phyloP scores from a whole-genome alignment of 805 yeast species.

The Yarrowia bubula region DNA sequence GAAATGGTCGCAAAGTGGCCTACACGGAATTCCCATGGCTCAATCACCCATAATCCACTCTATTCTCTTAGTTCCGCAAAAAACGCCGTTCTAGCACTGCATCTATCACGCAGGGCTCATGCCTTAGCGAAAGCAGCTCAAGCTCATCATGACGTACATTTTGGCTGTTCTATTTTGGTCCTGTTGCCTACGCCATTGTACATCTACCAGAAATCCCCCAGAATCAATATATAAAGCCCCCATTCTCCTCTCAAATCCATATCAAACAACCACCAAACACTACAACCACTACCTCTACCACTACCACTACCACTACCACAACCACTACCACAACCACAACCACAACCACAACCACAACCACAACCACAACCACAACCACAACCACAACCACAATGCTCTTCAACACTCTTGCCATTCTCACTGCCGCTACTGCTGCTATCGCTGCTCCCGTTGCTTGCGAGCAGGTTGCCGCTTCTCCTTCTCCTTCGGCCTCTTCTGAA shows the following conservation, averaged over 20 bases:
- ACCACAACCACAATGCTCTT: background rate
- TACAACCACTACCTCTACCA: too few relatives aligned
- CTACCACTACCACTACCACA: background rate
- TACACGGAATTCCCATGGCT: too few relatives aligned
- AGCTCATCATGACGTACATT: background rate
- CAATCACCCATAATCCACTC: too few relatives aligned
- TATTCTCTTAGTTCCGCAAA: too few relatives aligned
- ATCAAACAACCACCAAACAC: too few relatives aligned
- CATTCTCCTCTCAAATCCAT: background rate
- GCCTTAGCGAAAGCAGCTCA: too few relatives aligned
- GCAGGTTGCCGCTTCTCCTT: background rate
- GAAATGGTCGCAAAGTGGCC: too few relatives aligned
- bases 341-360: background rate
- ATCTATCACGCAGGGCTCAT: too few relatives aligned
- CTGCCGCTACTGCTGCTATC: background rate
- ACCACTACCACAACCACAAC: background rate
- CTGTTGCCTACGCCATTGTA: background rate
- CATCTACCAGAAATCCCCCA: background rate
- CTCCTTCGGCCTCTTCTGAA: background rate
- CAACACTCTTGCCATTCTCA: background rate
- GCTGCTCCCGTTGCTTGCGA: conserved; percentile 9
- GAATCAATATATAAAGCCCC: conserved; percentile 1
- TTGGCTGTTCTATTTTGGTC: background rate
- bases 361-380: background rate
- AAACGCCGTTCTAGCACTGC: too few relatives aligned